Base-by-base conservation (phyloP, 495 filamentous ascomycete species). In the Podospora fimiseda region DNA sequence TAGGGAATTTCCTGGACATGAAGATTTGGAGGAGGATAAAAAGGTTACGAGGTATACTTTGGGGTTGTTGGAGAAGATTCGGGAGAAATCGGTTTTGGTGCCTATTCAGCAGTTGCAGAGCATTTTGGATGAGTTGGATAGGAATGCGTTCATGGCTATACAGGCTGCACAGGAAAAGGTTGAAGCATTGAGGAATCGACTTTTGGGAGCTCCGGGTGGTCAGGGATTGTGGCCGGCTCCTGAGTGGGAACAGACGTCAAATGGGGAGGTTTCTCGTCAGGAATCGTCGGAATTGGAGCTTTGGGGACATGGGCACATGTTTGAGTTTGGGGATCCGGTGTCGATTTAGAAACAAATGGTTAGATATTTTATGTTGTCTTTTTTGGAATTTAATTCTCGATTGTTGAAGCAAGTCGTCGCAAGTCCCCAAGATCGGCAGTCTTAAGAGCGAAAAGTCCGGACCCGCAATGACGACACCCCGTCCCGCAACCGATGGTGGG, bases 1-100 rank as follows among this genome's bases (percentile, higher is more conserved):
- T 33, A 42, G 57, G 9, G 61, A 64, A 20, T 60, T 38, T 33
- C 66, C 63, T 13, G 48, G 36, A 2, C 56, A 61, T 36, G 56
- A 60, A 33, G 20, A 51, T 1, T 51, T 57, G 2, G 53, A 57
- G 0, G 13, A 48, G 16, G 66, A 69, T 43, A 52, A 50, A 24
- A 42, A 53, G 27, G 53, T 69, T 1, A 53, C 58, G 6, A 16
- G 22, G 48, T 39, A 37, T 2, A 54, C 56, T 1, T 52, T 62
- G 38, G 39, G 15, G 2, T 50, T 57, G 2, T 43, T 69, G 21
- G 41, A 61, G 40, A 65, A 56, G 53, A 41, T 66, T 13, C 53
- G 56, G 2, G 56, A 58, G 33, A 15, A 55, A 11, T 55, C 57
- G 2, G 51, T 43, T 19, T 52, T 56, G 1, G 48, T 60, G 15